Conservation (phyloP, 352 stramenopile genomes). For the Pythium phragmiticola region DNA sequence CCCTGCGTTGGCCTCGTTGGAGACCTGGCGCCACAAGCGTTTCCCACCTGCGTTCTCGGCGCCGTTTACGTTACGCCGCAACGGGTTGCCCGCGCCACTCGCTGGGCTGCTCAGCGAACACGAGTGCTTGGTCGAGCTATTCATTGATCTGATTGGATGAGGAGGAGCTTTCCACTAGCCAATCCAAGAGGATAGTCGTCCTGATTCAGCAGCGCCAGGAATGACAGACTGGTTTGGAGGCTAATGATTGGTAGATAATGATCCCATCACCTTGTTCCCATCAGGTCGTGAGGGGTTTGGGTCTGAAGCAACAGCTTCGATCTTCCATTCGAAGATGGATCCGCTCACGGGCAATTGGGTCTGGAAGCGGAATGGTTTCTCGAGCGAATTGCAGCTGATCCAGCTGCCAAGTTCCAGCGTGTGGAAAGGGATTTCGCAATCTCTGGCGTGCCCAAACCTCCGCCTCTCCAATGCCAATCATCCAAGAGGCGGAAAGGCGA, state of each 20-base stretch:
- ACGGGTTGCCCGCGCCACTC: slow-evolving; percentile 21
- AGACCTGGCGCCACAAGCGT: not conserved
- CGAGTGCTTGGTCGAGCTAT: slow-evolving; percentile 18
- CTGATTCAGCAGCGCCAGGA: slow-evolving; percentile 14
- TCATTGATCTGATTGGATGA: slow-evolving; percentile 14
- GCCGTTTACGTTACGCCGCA: slow-evolving; percentile 20
- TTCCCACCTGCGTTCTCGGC: slow-evolving; percentile 15
- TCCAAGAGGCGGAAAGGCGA: slow-evolving; percentile 10
- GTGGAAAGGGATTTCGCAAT: slow-evolving; percentile 14
- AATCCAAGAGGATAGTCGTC: slow-evolving; percentile 17
- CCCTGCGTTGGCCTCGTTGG: not conserved
- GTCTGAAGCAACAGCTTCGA: slow-evolving; percentile 20
- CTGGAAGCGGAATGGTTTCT: slow-evolving; percentile 24
- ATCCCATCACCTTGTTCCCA: slow-evolving; percentile 15
- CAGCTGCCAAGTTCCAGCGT: too few relatives aligned
- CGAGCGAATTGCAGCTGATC: not conserved
- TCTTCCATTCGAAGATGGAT: not conserved
- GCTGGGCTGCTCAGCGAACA: slow-evolving; percentile 10
- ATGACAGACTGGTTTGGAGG: slow-evolving; percentile 12
- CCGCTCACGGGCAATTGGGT: not conserved
- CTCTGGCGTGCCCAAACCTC: not conserved
- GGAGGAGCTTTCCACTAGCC: not conserved
- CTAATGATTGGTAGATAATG: slow-evolving; percentile 24
- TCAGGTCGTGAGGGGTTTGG: slow-evolving; percentile 4
- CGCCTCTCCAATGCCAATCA: slow-evolving; percentile 7